Percentiles rank a stretch among this genome's conserved stretches.
Evolutionary conservation across 2,329 filamentous ascomycete species (phyloP).

Genomic region (Biscogniauxia sp.): DNA sequence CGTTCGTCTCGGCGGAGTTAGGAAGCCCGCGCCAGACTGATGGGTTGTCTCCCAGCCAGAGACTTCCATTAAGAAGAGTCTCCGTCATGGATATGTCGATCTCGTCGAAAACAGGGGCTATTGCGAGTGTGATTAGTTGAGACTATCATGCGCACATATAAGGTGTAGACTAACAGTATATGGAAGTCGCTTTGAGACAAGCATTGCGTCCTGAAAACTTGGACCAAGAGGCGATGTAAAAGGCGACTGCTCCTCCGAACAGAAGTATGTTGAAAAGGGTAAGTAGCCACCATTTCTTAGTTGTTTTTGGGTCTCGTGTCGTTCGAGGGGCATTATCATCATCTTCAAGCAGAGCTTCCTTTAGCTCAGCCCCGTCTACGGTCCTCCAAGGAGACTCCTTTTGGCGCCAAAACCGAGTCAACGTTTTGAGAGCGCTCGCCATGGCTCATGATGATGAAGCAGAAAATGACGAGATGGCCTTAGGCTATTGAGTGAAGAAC

Average conservation of each 20-base stretch:
- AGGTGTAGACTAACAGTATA: slow-evolving; percentile 10
- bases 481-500: background rate
- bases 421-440: background rate
- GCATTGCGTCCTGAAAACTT: slow-evolving; percentile 9
- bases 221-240: slow-evolving; percentile 11
- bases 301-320: background rate
- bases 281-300: slow-evolving; percentile 4
- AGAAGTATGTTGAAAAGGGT: slow-evolving; percentile 8
- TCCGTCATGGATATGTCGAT: slow-evolving; percentile 10
- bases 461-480: background rate
- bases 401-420: background rate
- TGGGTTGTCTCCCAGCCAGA: slow-evolving; percentile 11
- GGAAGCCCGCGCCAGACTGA: slow-evolving; percentile 11
- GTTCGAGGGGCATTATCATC: background rate
- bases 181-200: slow-evolving; percentile 13
- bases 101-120: slow-evolving; percentile 17
- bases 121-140: background rate
- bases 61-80: slow-evolving; percentile 14
- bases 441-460: background rate
- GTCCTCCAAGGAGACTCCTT: background rate
- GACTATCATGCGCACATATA: background rate
- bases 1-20: slow-evolving; percentile 7
- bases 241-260: slow-evolving; percentile 2
- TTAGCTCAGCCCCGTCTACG: slow-evolving; percentile 4
- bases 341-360: slow-evolving; percentile 6